These are phyloP conservation scores for Exserohilum turcica DNA, from an alignment of 2,329 filamentous ascomycete species.

Conservation along the genomic window DNA sequence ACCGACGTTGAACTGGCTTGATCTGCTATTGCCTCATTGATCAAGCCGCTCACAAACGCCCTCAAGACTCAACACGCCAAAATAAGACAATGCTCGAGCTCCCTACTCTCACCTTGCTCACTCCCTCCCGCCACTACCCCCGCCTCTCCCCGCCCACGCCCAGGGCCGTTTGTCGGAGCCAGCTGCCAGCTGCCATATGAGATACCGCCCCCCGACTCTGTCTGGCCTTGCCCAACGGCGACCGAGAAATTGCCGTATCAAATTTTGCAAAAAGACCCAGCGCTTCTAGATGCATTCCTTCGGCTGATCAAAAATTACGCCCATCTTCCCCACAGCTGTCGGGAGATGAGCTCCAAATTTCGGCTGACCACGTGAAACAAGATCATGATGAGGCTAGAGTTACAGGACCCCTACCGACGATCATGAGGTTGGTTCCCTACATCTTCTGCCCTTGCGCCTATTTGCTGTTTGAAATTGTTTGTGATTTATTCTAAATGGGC, in stretches of 20 bases:
- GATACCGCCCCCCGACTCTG: neutral
- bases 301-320: neutral
- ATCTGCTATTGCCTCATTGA: neutral
- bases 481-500: neutral
- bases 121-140: neutral
- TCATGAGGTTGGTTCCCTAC: neutral
- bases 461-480: neutral
- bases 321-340: slow-evolving; percentile 2
- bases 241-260: neutral
- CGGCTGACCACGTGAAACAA: slow-evolving; percentile 5
- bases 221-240: neutral
- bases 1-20: neutral
- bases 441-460: neutral
- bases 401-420: neutral
- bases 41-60: neutral
- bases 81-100: neutral
- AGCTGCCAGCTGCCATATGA: neutral
- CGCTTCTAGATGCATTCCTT: neutral
- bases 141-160: neutral
- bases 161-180: neutral
- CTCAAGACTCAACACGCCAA: neutral
- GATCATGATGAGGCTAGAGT: no score
- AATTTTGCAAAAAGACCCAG: neutral
- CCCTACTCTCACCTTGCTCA: neutral
- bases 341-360: slow-evolving; percentile 3